phyloP scores from a whole-genome alignment of 768 basidiomycete genomes.

The Auriculariales sp. region DNA sequence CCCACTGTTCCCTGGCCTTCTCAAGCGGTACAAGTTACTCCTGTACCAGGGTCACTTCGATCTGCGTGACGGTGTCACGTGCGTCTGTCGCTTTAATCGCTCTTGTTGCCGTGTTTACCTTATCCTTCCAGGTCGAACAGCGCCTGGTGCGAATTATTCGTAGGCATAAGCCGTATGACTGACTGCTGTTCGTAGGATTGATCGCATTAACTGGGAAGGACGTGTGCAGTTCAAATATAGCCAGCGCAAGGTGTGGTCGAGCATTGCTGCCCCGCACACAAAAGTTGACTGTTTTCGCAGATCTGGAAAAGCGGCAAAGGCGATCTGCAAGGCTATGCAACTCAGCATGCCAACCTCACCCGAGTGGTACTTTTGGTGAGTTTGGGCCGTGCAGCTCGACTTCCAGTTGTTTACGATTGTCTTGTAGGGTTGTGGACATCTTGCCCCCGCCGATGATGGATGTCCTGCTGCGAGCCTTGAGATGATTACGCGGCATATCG shows the following conservation, averaged over 20 bases:
- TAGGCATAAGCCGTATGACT: background rate
- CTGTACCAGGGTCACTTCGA: background rate
- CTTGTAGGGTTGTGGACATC: background rate
- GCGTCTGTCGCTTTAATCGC: background rate
- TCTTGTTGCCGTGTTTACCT: background rate
- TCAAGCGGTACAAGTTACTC: background rate
- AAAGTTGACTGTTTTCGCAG: background rate
- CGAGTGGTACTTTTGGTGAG: background rate
- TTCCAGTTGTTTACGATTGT: background rate
- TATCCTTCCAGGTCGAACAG: background rate
- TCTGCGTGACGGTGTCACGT: background rate
- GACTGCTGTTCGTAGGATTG: background rate
- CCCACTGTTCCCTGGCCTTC: background rate
- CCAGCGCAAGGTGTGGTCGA: background rate
- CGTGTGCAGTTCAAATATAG: background rate
- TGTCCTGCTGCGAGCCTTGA: background rate
- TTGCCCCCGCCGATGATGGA: background rate
- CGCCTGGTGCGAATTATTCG: background rate
- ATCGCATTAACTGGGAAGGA: background rate
- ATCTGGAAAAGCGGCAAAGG: background rate
- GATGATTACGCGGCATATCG: constrained; percentile 1
- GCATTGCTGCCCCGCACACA: background rate
- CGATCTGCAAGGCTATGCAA: background rate
- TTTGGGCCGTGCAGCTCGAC: background rate
- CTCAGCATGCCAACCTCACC: background rate